These are phyloP conservation scores for Agastache rugosa DNA, from an alignment of 257 asterid genomes.

Conservation along the genomic window DNA sequence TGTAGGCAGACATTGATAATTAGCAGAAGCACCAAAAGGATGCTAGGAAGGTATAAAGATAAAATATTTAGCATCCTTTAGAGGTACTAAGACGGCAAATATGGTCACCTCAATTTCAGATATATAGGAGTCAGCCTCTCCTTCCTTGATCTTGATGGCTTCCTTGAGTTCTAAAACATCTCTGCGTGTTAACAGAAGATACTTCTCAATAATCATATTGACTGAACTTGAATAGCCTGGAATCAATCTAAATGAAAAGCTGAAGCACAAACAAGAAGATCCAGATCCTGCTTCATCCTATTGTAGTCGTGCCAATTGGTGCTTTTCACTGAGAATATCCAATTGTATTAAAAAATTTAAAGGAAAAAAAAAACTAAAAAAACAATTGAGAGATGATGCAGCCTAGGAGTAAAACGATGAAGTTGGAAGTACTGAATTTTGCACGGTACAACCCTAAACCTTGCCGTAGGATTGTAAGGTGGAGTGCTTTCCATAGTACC, in stretches of 20 bases:
- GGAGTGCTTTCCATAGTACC: not conserved
- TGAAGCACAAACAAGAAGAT: slow-evolving; percentile 1
- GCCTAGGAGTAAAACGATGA: not conserved
- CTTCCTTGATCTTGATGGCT: slow-evolving; percentile 85
- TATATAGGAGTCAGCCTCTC: slow-evolving; percentile 82
- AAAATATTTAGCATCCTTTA: slow-evolving; percentile 1
- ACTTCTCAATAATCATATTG: slow-evolving; percentile 19
- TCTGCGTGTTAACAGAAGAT: slow-evolving; percentile 52
- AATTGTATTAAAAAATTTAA: not conserved
- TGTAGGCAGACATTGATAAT: slow-evolving; percentile 43
- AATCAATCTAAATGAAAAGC: slow-evolving; percentile 21
- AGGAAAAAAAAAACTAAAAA: not conserved
- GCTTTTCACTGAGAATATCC: not conserved
- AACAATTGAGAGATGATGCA: not conserved
- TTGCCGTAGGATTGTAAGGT: not conserved
- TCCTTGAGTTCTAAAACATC: slow-evolving; percentile 89
- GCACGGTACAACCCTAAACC: not conserved
- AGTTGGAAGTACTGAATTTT: not conserved
- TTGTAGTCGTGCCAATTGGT: not conserved
- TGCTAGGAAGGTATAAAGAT: slow-evolving; percentile 30
- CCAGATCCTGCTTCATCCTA: not conserved
- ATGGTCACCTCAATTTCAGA: slow-evolving; percentile 87
- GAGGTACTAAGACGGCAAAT: slow-evolving; percentile 20
- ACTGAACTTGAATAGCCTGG: slow-evolving; percentile 19
- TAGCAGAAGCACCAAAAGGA: slow-evolving; percentile 33